Evolutionary conservation across 225 moss, liverwort and hornwort species (phyloP).

Genomic region (Straminergon stramineum): DNA sequence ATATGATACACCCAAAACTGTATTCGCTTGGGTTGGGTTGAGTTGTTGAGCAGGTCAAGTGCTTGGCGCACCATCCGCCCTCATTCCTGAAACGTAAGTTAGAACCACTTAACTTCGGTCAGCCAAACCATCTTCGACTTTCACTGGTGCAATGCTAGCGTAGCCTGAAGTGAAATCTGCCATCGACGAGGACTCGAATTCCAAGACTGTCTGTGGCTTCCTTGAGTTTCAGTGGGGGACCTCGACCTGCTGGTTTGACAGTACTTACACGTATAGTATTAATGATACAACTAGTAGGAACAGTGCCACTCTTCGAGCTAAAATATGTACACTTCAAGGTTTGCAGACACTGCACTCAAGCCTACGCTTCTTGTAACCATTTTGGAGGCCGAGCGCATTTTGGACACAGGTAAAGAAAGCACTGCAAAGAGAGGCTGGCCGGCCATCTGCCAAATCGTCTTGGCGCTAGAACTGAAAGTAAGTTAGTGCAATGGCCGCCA

Average conservation of each 20-base stretch:
- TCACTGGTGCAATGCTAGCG: background rate
- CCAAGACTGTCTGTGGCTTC: background rate
- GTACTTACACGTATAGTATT: slow-evolving; percentile 4
- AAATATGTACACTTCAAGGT: slow-evolving; percentile 54
- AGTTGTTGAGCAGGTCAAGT: background rate
- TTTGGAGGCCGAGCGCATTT: slow-evolving; percentile 24
- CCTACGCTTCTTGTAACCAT: slow-evolving; percentile 43
- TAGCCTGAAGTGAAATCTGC: background rate
- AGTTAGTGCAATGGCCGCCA: slow-evolving; percentile 1
- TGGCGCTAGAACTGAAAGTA: slow-evolving; percentile 2
- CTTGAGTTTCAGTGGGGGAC: background rate
- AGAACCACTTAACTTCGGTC: background rate
- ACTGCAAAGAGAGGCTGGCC: slow-evolving; percentile 12
- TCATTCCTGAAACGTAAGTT: background rate
- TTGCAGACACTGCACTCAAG: slow-evolving; percentile 46
- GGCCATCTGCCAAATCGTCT: slow-evolving; percentile 3
- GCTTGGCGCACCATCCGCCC: background rate
- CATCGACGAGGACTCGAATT: background rate
- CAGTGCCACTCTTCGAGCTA: slow-evolving; percentile 54
- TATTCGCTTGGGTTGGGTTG: background rate
- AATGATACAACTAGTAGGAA: slow-evolving; percentile 29
- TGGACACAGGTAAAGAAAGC: background rate
- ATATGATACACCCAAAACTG: slow-evolving; percentile 16
- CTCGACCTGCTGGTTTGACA: slow-evolving; percentile 1
- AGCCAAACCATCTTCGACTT: background rate